Base-by-base conservation (phyloP, 1,284 basidiomycete genomes). In the Rhodotorula sp. region DNA sequence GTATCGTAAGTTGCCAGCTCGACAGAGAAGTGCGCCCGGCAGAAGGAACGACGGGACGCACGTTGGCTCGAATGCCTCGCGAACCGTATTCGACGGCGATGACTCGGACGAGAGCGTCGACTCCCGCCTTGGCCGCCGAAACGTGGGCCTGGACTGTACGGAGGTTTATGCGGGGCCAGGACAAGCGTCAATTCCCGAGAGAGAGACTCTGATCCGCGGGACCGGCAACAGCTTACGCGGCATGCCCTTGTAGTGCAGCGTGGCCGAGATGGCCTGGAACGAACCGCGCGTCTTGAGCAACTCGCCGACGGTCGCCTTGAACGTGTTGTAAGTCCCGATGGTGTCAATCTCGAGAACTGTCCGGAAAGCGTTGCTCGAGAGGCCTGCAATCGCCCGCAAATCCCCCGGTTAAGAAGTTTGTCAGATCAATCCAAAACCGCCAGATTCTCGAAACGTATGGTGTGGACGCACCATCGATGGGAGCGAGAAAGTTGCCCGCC, bases 51-150 rank as follows among this genome's bases (percentile, higher is more conserved):
- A 23, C 15, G 43, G 2, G 45, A 63, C 63, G 49, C 48, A 95
- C 90, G 80, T 97, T 97, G 52, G 91, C 92, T 64, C 95, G 88
- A 49, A 98, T 88, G n/a, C 95, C 95, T 77, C 89, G 86, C 10
- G 94, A 95, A 2, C 93, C 95, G 83, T 97, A 92, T 81, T 97
- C 95, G 19, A 97, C 87, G 0, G 95, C 93, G 31, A 97, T 83
- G 3, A 92, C 92, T 15, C 54, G 84, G 67, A 89, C 90, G 7
- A 95, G 83, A 0, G 94, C 93, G 79, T 99, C 95, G 49, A 98
- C 88, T 15, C 87, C 95, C 0, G 95, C 95, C 82, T 98, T 98
- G 28, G 95, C 95, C 19, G 95, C 93, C 31, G 91, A 92, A 12
- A 95, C 92, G 78, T 97, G 95, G 6, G 88, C 90, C 82, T 98